Percentiles rank a stretch among this genome's conserved stretches.
phyloP scores from a whole-genome alignment of 768 basidiomycete genomes.

The Russula ochroleuca region DNA sequence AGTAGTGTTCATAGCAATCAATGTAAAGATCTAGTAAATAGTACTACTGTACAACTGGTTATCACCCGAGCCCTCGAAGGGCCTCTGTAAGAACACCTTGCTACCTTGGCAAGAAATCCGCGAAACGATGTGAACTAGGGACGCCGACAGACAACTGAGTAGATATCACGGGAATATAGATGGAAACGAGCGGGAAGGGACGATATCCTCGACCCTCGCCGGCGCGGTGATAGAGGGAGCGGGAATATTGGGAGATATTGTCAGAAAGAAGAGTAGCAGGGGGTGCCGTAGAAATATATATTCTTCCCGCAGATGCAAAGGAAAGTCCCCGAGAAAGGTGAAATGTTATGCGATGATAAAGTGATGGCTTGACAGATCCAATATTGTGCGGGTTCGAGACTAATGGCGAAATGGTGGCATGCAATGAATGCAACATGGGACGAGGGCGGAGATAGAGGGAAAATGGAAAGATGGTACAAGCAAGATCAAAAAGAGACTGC shows the following conservation, averaged over 20 bases:
- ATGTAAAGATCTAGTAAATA: conserved; percentile 28
- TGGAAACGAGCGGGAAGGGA: conserved; percentile 23
- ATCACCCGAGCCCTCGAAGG: conserved; percentile 18
- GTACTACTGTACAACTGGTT: conserved; percentile 27
- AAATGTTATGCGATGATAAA: conserved; percentile 17
- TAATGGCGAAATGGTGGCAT: conserved; percentile 18
- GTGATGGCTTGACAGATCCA: conserved; percentile 22
- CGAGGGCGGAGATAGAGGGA: neutral
- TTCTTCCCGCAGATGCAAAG: conserved; percentile 19
- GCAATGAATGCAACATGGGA: conserved; percentile 24
- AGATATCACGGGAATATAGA: conserved; percentile 27
- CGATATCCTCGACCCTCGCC: conserved; percentile 8
- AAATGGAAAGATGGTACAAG: conserved; percentile 13
- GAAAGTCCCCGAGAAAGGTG: conserved; percentile 13
- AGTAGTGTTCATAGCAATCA: conserved; percentile 23
- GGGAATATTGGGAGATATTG: conserved; percentile 1
- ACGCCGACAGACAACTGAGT: conserved; percentile 20
- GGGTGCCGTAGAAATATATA: conserved; percentile 16
- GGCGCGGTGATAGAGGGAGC: neutral
- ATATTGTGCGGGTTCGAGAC: conserved; percentile 11
- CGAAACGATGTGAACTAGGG: conserved; percentile 26
- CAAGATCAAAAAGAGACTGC: conserved; percentile 10
- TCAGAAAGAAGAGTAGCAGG: neutral
- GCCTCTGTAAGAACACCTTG: conserved; percentile 27
- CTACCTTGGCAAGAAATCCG: conserved; percentile 29